These are phyloP conservation scores for Colletotrichum sp. DNA, from an alignment of 2,329 filamentous ascomycete species.

Conservation along the genomic window DNA sequence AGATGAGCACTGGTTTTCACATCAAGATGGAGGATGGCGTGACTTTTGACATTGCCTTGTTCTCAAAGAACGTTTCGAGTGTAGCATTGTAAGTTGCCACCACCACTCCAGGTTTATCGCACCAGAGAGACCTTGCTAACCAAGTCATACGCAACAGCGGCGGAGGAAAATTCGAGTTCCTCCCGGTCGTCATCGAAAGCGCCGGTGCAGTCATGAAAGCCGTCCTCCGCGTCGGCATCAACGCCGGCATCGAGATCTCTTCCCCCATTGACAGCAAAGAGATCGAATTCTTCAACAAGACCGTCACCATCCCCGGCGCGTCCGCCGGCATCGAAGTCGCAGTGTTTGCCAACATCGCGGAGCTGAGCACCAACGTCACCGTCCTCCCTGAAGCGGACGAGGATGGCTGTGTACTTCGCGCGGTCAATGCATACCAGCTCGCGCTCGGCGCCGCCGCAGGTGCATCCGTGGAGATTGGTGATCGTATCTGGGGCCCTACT, in stretches of 20 bases:
- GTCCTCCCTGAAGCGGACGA: conserved; percentile 33
- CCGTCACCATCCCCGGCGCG: conserved; percentile 28
- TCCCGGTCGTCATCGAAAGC: conserved; percentile 55
- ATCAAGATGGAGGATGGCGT: conserved; percentile 57
- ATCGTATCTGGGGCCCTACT: conserved; percentile 54
- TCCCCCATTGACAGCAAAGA: conserved; percentile 18
- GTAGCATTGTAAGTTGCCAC: conserved; percentile 50
- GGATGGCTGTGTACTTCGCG: conserved; percentile 46
- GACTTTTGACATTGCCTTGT: conserved; percentile 52
- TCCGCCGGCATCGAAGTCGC: conserved; percentile 51
- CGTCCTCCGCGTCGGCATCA: conserved; percentile 49
- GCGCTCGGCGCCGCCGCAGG: conserved; percentile 60
- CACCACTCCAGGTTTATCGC: fast-evolving
- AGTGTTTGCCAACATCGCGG: conserved; percentile 57
- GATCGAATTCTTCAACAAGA: conserved; percentile 10
- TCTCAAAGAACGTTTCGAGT: conserved; percentile 50
- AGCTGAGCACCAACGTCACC: conserved; percentile 59
- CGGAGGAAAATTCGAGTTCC: conserved; percentile 60
- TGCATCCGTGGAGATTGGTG: conserved; percentile 49
- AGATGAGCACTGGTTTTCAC: conserved; percentile 60
- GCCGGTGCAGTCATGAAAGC: conserved; percentile 47
- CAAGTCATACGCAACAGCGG: conserved; percentile 36
- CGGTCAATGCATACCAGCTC: conserved; percentile 55
- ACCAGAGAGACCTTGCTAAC: background rate
- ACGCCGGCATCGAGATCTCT: conserved; percentile 44